Base-by-base conservation (phyloP, 352 stramenopile genomes). In the Phytophthora tentaculata region DNA sequence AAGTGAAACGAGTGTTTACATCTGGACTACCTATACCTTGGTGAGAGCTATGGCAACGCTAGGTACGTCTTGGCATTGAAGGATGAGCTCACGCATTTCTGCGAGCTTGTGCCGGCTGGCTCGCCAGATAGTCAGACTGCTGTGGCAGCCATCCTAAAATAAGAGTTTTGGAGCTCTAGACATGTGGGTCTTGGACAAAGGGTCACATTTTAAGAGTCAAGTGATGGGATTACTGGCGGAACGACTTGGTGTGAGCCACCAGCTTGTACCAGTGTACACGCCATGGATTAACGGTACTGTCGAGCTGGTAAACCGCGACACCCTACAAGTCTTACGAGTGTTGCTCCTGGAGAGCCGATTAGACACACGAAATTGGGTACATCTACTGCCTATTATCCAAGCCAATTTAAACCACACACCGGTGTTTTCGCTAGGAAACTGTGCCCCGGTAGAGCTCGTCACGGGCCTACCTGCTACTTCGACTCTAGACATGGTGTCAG, bases 1-100 rank as follows among this genome's bases (percentile, higher is more conserved):
- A 5, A 10, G 2, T 22, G 59, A 3, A 66, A 59, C 16, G 50
- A 55, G 19, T 59, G 49, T 24, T 7, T 60, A 41, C 60, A 61
- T 17, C n/a, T 61, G 26, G 60, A 67, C 29, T 67, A 56, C 13
- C 37, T 55, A 4, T 52, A 50, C 12, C 50, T 61, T 13, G 37
- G 60, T 14, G 39, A 67, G 16, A 54, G 32, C 41, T 54, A 66
- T 13, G 48, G 58, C 26, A 37, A 20, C 3, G 9, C 35, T 14
- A 45, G 19, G 35, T 66, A 66, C 49, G 28, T 66, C 0, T 19
- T 66, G 1, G 58, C 54, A 7, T 19, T 66, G 2, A 66, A 66
- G 24, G 58, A 59, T 14, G 58, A 64, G 47, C 29, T 57, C 2
- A 56, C 45, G 0, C 47, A 57, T 6, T 56, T 50, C 22, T 56